These are phyloP conservation scores for Pinguiococcus pyrenoidosus DNA, from an alignment of 108 stramenopile species.

Conservation along the genomic window DNA sequence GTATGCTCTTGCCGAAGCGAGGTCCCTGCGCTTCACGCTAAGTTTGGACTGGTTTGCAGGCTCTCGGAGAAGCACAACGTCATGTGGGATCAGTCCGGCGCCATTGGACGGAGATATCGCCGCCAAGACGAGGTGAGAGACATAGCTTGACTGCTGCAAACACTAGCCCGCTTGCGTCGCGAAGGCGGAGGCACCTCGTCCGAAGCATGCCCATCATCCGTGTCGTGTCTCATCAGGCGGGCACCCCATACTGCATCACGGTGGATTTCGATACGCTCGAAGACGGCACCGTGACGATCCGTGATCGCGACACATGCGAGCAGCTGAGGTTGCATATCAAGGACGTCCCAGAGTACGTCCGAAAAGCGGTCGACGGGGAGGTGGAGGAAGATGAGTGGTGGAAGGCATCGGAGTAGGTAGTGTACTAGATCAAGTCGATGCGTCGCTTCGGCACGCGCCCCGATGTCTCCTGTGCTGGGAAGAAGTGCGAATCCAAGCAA, in stretches of 20 bases:
- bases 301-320: slow-evolving; percentile 83
- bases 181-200: slow-evolving; percentile 23
- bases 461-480: too few relatives aligned
- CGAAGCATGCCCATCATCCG: too few relatives aligned
- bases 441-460: too few relatives aligned
- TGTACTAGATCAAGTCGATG: too few relatives aligned
- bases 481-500: too few relatives aligned
- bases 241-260: slow-evolving; percentile 90
- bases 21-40: neutral
- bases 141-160: too few relatives aligned
- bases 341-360: too few relatives aligned
- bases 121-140: slow-evolving; percentile 77
- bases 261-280: slow-evolving; percentile 92
- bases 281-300: slow-evolving; percentile 76
- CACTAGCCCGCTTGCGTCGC: neutral
- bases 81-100: slow-evolving; percentile 66
- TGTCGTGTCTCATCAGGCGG: too few relatives aligned
- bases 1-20: neutral
- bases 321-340: slow-evolving; percentile 75
- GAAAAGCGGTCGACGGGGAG: too few relatives aligned
- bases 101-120: slow-evolving; percentile 82
- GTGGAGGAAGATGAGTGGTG: too few relatives aligned
- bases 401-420: too few relatives aligned
- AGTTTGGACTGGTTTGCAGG: too few relatives aligned
- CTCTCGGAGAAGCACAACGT: slow-evolving; percentile 61